Percentiles rank a stretch among this genome's conserved stretches.
These are phyloP conservation scores for Lachnellula arida DNA, from an alignment of 2,329 filamentous ascomycete species.

Conservation along the genomic window DNA sequence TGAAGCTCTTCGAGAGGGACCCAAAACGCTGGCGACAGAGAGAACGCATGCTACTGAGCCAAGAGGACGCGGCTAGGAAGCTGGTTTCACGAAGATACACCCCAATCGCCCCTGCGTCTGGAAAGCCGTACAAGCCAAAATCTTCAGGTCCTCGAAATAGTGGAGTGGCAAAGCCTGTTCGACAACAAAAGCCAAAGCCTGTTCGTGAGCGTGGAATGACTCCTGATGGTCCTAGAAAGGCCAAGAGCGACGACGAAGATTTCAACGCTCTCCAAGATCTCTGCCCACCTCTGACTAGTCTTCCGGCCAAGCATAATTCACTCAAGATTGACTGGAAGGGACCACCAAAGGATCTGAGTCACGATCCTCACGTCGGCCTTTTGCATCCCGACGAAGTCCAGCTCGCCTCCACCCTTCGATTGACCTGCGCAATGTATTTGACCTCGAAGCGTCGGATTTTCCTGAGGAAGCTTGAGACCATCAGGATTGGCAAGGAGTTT, in stretches of 20 bases:
- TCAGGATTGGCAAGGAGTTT: slow-evolving; percentile 72
- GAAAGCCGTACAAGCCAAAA: slow-evolving; percentile 8
- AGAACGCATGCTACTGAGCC: slow-evolving; percentile 26
- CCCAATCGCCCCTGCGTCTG: slow-evolving; percentile 26
- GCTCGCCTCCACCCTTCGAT: slow-evolving; percentile 72
- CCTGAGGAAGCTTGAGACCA: slow-evolving; percentile 63
- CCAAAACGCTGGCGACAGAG: slow-evolving; percentile 23
- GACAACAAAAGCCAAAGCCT: slow-evolving; percentile 7
- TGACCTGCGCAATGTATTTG: slow-evolving; percentile 84
- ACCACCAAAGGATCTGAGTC: slow-evolving; percentile 67
- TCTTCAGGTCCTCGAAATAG: background rate
- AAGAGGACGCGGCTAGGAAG: slow-evolving; percentile 22
- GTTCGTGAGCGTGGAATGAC: slow-evolving; percentile 20
- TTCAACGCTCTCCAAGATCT: slow-evolving; percentile 68
- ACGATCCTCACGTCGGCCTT: slow-evolving; percentile 63
- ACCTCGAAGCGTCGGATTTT: slow-evolving; percentile 94
- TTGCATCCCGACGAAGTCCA: slow-evolving; percentile 75
- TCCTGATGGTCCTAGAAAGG: slow-evolving; percentile 39
- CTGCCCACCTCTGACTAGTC: slow-evolving; percentile 62
- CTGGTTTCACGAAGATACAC: slow-evolving; percentile 17
- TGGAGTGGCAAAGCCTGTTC: slow-evolving; percentile 1
- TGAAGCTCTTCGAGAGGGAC: slow-evolving; percentile 31
- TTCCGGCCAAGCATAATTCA: slow-evolving; percentile 62
- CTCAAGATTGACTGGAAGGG: slow-evolving; percentile 89
- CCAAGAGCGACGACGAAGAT: slow-evolving; percentile 77